Percentiles rank a stretch among this genome's conserved stretches.
Conservation (phyloP, 1,139 yeast genomes). For the Saccharomyces hybrid region DNA sequence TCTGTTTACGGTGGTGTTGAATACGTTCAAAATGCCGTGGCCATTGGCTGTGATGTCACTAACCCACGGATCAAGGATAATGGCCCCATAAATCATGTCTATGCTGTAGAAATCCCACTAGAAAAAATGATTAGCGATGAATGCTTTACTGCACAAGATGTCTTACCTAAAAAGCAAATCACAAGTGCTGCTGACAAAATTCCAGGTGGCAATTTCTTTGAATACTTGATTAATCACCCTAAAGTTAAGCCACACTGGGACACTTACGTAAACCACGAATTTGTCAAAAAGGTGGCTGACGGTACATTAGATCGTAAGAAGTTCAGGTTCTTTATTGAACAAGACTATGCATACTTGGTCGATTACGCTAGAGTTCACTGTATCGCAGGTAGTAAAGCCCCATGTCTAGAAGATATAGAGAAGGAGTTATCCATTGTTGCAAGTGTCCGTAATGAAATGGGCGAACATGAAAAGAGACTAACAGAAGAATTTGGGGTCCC, state of each 20-base stretch:
- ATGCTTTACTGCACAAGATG: slow-evolving; percentile 23
- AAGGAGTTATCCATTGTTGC: slow-evolving; percentile 46
- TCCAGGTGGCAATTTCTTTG: slow-evolving; percentile 37
- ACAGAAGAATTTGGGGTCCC: slow-evolving; percentile 38
- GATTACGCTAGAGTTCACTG: slow-evolving; percentile 67
- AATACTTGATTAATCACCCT: slow-evolving; percentile 52
- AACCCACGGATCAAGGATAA: slow-evolving; percentile 36
- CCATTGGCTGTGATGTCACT: slow-evolving; percentile 39
- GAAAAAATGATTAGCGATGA: slow-evolving; percentile 29
- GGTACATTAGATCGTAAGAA: slow-evolving; percentile 44
- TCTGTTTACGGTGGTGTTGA: slow-evolving; percentile 53
- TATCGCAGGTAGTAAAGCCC: slow-evolving; percentile 57
- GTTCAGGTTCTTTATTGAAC: slow-evolving; percentile 56
- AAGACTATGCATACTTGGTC: slow-evolving; percentile 63
- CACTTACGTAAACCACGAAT: slow-evolving; percentile 52
- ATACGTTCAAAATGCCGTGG: slow-evolving; percentile 62
- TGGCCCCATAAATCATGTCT: slow-evolving; percentile 68
- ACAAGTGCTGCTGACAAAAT: slow-evolving; percentile 11
- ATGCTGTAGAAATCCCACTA: slow-evolving; percentile 34
- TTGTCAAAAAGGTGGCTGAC: slow-evolving; percentile 47
- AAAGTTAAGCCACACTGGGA: slow-evolving; percentile 50
- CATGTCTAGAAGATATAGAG: slow-evolving; percentile 45
- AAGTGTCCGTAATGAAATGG: slow-evolving; percentile 50
- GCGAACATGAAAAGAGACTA: slow-evolving; percentile 48
- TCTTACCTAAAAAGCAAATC: slow-evolving; percentile 24